Evolutionary conservation across 495 filamentous ascomycete genomes (phyloP).

Genomic region (Neurospora pannonica): DNA sequence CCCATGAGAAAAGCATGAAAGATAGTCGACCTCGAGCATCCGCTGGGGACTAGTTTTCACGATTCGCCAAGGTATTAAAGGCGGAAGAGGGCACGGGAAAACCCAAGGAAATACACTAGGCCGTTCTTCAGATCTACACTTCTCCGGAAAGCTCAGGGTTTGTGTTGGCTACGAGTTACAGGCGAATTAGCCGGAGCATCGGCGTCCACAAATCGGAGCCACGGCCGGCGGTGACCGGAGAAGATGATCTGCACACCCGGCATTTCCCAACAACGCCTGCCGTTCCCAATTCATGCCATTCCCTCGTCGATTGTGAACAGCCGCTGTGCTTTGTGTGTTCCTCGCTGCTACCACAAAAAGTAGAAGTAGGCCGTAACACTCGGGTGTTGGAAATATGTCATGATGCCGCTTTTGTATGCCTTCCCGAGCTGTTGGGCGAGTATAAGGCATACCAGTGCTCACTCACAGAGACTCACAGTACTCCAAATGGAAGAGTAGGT

Average conservation of each 20-base stretch:
- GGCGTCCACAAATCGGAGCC: neutral
- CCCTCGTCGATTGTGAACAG: neutral
- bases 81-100: neutral
- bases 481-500: neutral
- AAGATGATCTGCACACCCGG: neutral
- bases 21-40: neutral
- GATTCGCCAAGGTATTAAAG: neutral
- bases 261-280: neutral
- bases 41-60: neutral
- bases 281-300: neutral
- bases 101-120: neutral
- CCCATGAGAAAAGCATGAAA: neutral
- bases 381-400: neutral
- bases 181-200: neutral
- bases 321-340: neutral
- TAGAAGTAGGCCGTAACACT: neutral
- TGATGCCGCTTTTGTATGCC: neutral
- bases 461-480: neutral
- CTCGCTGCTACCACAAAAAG: neutral
- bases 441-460: neutral
- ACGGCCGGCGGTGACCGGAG: neutral
- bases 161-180: neutral
- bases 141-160: neutral
- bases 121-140: neutral
- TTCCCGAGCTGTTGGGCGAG: neutral